Base-by-base conservation (phyloP, 192 early-diverging fungal species). In the Chytriomyces hyalinus region DNA sequence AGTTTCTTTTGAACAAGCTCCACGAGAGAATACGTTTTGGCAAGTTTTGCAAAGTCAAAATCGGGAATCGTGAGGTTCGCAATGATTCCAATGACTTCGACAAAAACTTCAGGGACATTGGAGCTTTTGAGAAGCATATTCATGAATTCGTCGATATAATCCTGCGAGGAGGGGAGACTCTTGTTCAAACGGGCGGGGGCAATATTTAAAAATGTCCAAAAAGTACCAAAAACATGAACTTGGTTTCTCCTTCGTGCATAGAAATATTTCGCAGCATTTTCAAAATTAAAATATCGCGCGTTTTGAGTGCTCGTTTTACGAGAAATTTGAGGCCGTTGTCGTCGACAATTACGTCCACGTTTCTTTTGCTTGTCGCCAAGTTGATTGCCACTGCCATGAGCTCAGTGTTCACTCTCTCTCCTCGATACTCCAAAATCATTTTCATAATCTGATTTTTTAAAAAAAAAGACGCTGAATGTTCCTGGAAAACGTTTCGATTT, bases 361-460 rank as follows among this genome's bases (percentile, higher is more conserved):
- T 82, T 17, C 80, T 66, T n/a, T 78, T 49, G 20, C 85, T 77
- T 17, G 76, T 62, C 13, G 83, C 76, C 43, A 90, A 45, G 67
- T 90, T 90, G 59, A 90, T 86, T n/a, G 81, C 85, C 13, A 88
- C 70, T 1, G 87, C 81, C 81, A 87, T 87, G 9, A 89, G 77
- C 65, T 88, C 87, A 6, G 67, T 36, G 48, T 81, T 82, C 5
- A 84, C 76, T 6, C 76, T n/a, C 49, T 87, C 83, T 10, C 78
- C 77, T 17, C 81, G 81, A 47, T 80, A 83, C 51, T 85, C 85
- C 10, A 86, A 64, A 49, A 86, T 86, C 85, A 86, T 86, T 62
- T 76, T 76, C 43, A 85, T 81, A 13, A 87, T 65, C 84, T 85
- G 51, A 8, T 59, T 66, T 50, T 9, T 65, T 68, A 48, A 36